phyloP scores from a whole-genome alignment of 2,329 filamentous ascomycete species.

The Mariannaea elegans region DNA sequence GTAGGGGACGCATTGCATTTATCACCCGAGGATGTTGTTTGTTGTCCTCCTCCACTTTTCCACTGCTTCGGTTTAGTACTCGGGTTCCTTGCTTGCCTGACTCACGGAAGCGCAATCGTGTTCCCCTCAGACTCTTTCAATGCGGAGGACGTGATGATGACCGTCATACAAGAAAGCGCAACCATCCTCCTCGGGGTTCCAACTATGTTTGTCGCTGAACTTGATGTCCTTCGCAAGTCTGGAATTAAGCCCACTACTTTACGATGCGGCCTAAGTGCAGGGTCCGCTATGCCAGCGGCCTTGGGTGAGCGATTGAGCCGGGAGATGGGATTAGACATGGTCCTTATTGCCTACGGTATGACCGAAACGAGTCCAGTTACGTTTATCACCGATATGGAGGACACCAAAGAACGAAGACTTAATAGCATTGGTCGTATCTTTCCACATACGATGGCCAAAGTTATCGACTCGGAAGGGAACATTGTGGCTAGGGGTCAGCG shows the following conservation, averaged over 20 bases:
- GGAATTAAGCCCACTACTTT: slow-evolving; percentile 1
- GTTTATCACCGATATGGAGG: slow-evolving; percentile 16
- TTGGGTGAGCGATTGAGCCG: not conserved
- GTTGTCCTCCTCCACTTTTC: slow-evolving; percentile 71
- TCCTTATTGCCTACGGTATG: slow-evolving; percentile 19
- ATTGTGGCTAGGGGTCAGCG: not conserved
- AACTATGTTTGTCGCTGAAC: slow-evolving; percentile 18
- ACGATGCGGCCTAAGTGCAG: slow-evolving; percentile 2
- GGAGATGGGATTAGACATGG: not conserved
- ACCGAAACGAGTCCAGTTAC: slow-evolving; percentile 24
- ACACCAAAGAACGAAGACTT: slow-evolving; percentile 10
- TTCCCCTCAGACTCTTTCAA: slow-evolving; percentile 10
- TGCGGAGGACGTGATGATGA: not conserved
- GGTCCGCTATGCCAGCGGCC: slow-evolving; percentile 5
- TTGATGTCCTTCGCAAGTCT: slow-evolving; percentile 8
- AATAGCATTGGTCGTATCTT: slow-evolving; percentile 15
- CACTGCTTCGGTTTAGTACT: slow-evolving; percentile 78
- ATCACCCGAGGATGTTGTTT: slow-evolving; percentile 64
- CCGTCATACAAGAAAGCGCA: not conserved
- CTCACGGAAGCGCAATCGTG: slow-evolving; percentile 69
- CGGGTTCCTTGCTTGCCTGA: slow-evolving; percentile 75
- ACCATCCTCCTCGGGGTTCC: slow-evolving; percentile 9
- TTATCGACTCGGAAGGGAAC: slow-evolving; percentile 7
- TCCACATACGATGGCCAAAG: slow-evolving; percentile 15
- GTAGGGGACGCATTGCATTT: slow-evolving; percentile 59